Evolutionary conservation across 2,329 filamentous ascomycete genomes (phyloP).

Genomic region (Dothideomycetes sp.): DNA sequence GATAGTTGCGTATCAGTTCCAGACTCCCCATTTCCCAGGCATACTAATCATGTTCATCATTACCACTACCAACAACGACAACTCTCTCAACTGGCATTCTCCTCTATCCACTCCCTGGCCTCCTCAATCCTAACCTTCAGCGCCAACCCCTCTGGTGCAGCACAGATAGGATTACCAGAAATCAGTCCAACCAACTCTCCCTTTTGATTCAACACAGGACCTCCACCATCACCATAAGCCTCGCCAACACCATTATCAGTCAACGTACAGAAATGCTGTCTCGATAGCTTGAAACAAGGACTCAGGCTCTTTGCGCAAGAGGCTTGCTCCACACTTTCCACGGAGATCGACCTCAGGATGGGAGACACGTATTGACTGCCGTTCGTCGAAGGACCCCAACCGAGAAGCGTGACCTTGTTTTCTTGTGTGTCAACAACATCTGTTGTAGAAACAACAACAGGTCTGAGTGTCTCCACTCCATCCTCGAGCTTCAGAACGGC

Average conservation of each 20-base stretch:
- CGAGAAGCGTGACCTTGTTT: slow-evolving; percentile 1
- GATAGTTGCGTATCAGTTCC: no score
- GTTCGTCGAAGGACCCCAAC: slow-evolving; percentile 12
- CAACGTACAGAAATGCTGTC: slow-evolving; percentile 8
- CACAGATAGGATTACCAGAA: slow-evolving; percentile 11
- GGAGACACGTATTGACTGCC: slow-evolving; percentile 5
- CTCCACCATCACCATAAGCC: slow-evolving; percentile 12
- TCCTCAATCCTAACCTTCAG: slow-evolving; percentile 5
- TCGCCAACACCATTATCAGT: slow-evolving; percentile 1
- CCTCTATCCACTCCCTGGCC: slow-evolving; percentile 5
- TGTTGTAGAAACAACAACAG: not conserved
- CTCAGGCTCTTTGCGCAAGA: slow-evolving; percentile 6
- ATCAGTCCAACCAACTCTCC: slow-evolving; percentile 11
- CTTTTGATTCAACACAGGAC: slow-evolving; percentile 10
- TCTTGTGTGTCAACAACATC: not conserved
- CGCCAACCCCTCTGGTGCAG: slow-evolving; percentile 1
- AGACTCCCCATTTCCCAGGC: no score
- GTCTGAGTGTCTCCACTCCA: not conserved
- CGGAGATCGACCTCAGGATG: not conserved
- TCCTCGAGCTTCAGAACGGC: slow-evolving; percentile 8
- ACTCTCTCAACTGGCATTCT: not conserved
- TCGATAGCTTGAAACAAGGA: slow-evolving; percentile 6
- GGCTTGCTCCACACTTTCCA: not conserved
- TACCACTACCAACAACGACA: no score
- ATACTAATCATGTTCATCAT: no score